These are phyloP conservation scores for Irineochytrium annulatum DNA, from an alignment of 192 early-diverging fungal species.

Conservation along the genomic window DNA sequence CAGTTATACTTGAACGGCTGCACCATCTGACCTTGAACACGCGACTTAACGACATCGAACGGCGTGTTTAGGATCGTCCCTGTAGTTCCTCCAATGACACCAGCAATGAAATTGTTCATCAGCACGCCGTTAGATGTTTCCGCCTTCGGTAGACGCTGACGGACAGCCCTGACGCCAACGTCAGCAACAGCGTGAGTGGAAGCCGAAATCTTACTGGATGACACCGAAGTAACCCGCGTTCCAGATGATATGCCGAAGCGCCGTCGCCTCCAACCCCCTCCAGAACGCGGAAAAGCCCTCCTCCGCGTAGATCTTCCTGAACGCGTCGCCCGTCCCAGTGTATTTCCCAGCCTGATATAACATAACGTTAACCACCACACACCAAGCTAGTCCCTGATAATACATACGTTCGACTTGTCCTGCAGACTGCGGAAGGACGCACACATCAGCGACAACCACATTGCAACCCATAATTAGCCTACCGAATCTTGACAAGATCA, in stretches of 20 bases:
- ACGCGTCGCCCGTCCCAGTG: slow-evolving; percentile 70
- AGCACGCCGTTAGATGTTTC: slow-evolving; percentile 73
- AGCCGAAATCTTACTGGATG: slow-evolving; percentile 28
- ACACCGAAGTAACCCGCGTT: slow-evolving; percentile 95
- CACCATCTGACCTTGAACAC: slow-evolving; percentile 82
- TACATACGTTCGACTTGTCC: slow-evolving; percentile 74
- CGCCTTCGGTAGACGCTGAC: slow-evolving; percentile 72
- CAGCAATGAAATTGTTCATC: slow-evolving; percentile 83
- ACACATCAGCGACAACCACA: too few relatives aligned
- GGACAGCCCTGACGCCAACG: slow-evolving; percentile 42
- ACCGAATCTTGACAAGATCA: slow-evolving; percentile 95
- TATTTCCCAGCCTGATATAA: slow-evolving; percentile 66
- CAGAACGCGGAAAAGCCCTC: slow-evolving; percentile 82
- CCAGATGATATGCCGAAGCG: slow-evolving; percentile 93
- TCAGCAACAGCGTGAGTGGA: neutral
- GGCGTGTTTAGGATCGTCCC: slow-evolving; percentile 93
- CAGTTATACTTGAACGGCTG: slow-evolving; percentile 84
- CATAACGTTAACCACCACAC: neutral
- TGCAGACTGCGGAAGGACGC: too few relatives aligned
- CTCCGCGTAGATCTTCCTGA: slow-evolving; percentile 71
- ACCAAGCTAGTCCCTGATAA: neutral
- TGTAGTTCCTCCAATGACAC: slow-evolving; percentile 86
- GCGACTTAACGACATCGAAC: slow-evolving; percentile 94
- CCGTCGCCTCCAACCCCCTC: slow-evolving; percentile 88
- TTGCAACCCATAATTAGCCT: too few relatives aligned